phyloP scores from a whole-genome alignment of 768 basidiomycete species.

The Rubroboletus satanas region DNA sequence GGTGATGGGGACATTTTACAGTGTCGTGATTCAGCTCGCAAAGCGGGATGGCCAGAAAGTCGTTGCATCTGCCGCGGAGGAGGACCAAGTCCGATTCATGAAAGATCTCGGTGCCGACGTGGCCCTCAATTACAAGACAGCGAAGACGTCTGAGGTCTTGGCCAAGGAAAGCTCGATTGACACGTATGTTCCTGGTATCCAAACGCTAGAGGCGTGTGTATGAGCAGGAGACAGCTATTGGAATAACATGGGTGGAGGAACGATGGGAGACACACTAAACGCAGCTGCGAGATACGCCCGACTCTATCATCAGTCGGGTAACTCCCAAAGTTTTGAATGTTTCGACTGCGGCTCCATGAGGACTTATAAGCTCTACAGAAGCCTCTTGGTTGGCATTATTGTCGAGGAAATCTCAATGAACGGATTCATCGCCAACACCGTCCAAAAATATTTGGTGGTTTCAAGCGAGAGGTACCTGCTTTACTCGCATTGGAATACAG shows the following conservation, averaged over 20 bases:
- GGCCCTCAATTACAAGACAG: constrained; percentile 68
- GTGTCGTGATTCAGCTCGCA: constrained; percentile 45
- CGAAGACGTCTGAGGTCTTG: constrained; percentile 46
- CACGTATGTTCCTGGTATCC: constrained; percentile 27
- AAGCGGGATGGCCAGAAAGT: constrained; percentile 52
- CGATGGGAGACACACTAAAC: constrained; percentile 46
- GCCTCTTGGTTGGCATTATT: constrained; percentile 30
- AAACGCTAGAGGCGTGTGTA: not conserved
- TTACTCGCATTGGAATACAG: constrained; percentile 38
- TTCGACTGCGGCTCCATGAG: not conserved
- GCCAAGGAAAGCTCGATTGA: constrained; percentile 51
- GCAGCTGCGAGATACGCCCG: constrained; percentile 40
- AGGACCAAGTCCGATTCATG: constrained; percentile 62
- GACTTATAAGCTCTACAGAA: constrained; percentile 28
- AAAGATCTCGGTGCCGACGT: constrained; percentile 57
- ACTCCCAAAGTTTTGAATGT: not conserved
- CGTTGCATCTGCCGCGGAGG: constrained; percentile 62
- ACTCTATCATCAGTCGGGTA: constrained; percentile 35
- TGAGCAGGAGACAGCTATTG: not conserved
- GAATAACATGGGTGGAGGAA: constrained; percentile 54
- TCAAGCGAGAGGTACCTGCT: constrained; percentile 37
- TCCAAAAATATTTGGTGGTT: constrained; percentile 35
- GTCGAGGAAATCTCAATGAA: constrained; percentile 36
- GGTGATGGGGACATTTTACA: constrained; percentile 3
- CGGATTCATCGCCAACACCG: constrained; percentile 16